Conservation (phyloP, 2,329 filamentous ascomycete species). For the Ophiostoma sp. region DNA sequence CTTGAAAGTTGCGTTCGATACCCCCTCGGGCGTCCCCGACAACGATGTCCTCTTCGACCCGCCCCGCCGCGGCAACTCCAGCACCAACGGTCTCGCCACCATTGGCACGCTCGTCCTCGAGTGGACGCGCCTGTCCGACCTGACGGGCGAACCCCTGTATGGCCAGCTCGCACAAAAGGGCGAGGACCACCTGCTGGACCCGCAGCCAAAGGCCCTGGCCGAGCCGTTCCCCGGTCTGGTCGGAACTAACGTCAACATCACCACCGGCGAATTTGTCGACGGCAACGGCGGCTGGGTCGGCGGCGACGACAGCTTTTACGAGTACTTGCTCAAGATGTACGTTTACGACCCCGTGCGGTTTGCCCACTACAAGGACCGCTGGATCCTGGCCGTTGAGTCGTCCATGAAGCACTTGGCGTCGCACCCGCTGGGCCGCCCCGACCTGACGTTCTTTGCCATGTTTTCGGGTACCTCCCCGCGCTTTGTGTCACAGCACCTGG, state of each 20-base stretch:
- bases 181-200: slow-evolving; percentile 68
- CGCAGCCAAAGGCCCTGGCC: slow-evolving; percentile 53
- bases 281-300: slow-evolving; percentile 73
- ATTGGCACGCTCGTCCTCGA: slow-evolving; percentile 78
- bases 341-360: slow-evolving; percentile 71
- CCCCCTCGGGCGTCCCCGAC: slow-evolving; percentile 70
- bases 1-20: slow-evolving; percentile 76
- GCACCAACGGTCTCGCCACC: slow-evolving; percentile 71
- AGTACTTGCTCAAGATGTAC: slow-evolving; percentile 91
- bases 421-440: slow-evolving; percentile 64
- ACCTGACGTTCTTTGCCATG: slow-evolving; percentile 69
- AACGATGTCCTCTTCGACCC: slow-evolving; percentile 65
- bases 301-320: slow-evolving; percentile 79
- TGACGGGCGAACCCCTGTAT: slow-evolving; percentile 69
- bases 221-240: slow-evolving; percentile 78
- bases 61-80: slow-evolving; percentile 49
- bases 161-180: slow-evolving; percentile 65
- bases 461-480: slow-evolving; percentile 51
- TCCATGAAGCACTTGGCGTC: slow-evolving; percentile 70
- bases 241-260: slow-evolving; percentile 65
- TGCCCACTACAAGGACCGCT: slow-evolving; percentile 66
- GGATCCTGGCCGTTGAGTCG: slow-evolving; percentile 73
- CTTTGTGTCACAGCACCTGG: slow-evolving; percentile 58
- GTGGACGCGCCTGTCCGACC: slow-evolving; percentile 77
- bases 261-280: slow-evolving; percentile 66